Percentiles rank a stretch among this genome's conserved stretches.
Evolutionary conservation across 352 stramenopile genomes (phyloP).

Genomic region (Globisporangium iwayamae): DNA sequence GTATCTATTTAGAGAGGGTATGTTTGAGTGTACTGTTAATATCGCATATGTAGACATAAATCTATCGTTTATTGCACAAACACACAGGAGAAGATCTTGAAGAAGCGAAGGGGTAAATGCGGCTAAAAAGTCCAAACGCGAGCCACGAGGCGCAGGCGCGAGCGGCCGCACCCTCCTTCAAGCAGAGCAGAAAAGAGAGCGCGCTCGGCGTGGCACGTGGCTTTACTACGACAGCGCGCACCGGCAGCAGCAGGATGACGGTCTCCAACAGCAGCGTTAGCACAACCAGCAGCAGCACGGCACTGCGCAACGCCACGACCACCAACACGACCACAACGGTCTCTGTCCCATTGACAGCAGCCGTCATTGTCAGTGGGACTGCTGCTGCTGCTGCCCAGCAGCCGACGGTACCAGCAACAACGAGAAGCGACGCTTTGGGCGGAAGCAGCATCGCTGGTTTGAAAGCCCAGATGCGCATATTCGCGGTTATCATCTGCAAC

Average conservation of each 20-base stretch:
- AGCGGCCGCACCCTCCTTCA: background rate
- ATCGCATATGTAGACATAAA: background rate
- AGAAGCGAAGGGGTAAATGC: conserved; percentile 10
- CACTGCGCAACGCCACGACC: conserved; percentile 1
- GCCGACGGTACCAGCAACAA: background rate
- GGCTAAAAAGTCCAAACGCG: background rate
- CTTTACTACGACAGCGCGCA: background rate
- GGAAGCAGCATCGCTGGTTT: background rate
- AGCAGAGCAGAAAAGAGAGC: background rate
- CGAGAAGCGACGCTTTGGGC: background rate
- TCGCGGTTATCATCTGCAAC: conserved; percentile 79
- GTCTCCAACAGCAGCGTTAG: conserved; percentile 39
- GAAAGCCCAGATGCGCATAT: conserved; percentile 40
- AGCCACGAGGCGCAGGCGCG: conserved; percentile 1
- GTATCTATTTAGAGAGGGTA: background rate
- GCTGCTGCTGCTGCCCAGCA: background rate
- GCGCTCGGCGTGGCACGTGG: background rate
- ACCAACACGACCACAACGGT: conserved; percentile 9
- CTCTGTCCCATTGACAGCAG: background rate
- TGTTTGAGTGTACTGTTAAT: background rate
- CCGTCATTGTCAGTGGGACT: background rate
- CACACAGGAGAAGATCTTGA: conserved; percentile 9
- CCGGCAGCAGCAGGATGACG: conserved; percentile 32
- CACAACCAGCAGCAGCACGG: conserved; percentile 11
- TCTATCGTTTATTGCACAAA: background rate